Evolutionary conservation across 2,329 filamentous ascomycete genomes (phyloP).

Genomic region (Botrytis byssoidea): DNA sequence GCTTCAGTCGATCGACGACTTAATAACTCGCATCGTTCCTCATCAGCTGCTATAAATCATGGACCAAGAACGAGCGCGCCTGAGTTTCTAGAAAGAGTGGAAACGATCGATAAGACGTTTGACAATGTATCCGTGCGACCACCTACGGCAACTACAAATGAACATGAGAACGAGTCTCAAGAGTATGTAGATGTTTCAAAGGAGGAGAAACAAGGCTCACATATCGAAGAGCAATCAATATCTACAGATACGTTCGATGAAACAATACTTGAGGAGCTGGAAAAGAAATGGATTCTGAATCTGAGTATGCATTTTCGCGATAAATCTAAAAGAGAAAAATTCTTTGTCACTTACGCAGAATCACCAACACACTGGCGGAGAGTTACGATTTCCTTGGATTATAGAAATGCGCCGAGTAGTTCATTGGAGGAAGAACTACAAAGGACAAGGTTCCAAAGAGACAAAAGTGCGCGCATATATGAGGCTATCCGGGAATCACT

Average conservation of each 20-base stretch:
- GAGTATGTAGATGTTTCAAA: slow-evolving; percentile 36
- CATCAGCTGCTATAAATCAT: slow-evolving; percentile 28
- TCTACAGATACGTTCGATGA: slow-evolving; percentile 51
- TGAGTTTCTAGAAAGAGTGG: slow-evolving; percentile 33
- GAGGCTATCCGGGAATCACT: slow-evolving; percentile 91
- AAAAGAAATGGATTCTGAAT: slow-evolving; percentile 91
- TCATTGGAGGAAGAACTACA: slow-evolving; percentile 85
- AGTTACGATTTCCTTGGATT: slow-evolving; percentile 92
- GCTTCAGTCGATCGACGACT: slow-evolving; percentile 59
- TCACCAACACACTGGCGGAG: slow-evolving; percentile 76
- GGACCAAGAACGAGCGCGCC: slow-evolving; percentile 36
- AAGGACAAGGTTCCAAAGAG: slow-evolving; percentile 76
- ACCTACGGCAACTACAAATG: slow-evolving; percentile 23
- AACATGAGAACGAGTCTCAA: slow-evolving; percentile 28
- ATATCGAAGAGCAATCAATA: slow-evolving; percentile 35
- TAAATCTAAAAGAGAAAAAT: slow-evolving; percentile 89
- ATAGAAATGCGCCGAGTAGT: slow-evolving; percentile 72
- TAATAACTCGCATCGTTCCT: slow-evolving; percentile 29
- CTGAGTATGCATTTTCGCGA: slow-evolving; percentile 98
- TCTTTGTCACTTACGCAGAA: slow-evolving; percentile 93
- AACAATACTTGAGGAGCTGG: slow-evolving; percentile 75
- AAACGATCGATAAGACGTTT: slow-evolving; percentile 29
- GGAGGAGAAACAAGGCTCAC: slow-evolving; percentile 30
- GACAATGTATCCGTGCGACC: slow-evolving; percentile 23
- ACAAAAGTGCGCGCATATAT: slow-evolving; percentile 92